Base-by-base conservation (phyloP, 768 basidiomycete genomes). In the Russula ochroleuca region DNA sequence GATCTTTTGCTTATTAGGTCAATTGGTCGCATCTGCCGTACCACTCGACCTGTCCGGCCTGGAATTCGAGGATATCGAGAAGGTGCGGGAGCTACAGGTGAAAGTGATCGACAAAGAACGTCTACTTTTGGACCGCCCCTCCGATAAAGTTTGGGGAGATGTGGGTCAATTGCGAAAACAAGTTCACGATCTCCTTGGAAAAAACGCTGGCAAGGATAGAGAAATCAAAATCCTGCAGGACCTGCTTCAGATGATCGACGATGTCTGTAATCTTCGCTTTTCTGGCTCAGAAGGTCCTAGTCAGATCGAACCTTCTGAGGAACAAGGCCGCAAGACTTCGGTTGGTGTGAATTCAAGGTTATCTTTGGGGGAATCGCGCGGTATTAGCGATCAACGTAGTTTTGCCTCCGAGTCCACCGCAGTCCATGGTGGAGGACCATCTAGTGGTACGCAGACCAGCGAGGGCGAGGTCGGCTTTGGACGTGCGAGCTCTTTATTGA, bases 1-100 rank as follows among this genome's bases (percentile, higher is more conserved):
- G 57, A 64, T 59, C 51, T 59, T 64, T n/a, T 53, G 43, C 57
- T 31, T 38, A 15, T 52, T 64, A 5, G 57, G 43, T 21, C 35
- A 53, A n/a, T 23, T 64, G 52, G 51, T 19, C 0, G 21, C 37
- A 6, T 40, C 37, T 13, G 45, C 57, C 17, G n/a, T 59, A 10
- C 63, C 51, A 14, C 38, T 47, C 14, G 25, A 48, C 3, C 45
- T 35, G 15, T 64, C 51, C 2, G 51, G 43, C 25, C 28, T 63
- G 33, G 23, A 51, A 41, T 2, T 19, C 2, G 17, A 7, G 23
- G 62, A 63, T 35, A 28, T 57, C 17, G 23, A n/a, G 56, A 58
- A 63, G 50, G 9, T 63, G 11, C 41, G 21, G 50, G 31, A 47
- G 13, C 23, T 58, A 15, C 56, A 57, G 49, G 14, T 13, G 49